Base-by-base conservation (phyloP, 148 eudicot species). In the Dianthus caryophyllus region DNA sequence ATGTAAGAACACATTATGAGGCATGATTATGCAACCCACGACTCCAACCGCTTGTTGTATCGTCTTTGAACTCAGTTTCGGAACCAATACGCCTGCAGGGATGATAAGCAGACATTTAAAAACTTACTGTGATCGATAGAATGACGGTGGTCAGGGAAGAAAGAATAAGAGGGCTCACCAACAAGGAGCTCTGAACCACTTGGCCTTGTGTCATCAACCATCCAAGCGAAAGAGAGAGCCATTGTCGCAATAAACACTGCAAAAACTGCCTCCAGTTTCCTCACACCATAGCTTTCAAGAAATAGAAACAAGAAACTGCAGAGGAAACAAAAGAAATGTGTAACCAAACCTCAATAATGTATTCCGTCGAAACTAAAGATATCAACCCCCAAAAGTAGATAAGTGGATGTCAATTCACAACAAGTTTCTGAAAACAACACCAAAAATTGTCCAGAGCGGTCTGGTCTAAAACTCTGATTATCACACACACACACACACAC, bases 171-270 rank as follows among this genome's bases (percentile, higher is more conserved):
- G 27, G 50, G 30, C 18, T 74, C 65, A 88, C 97, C 97, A 71
- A 80, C 55, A 17, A 90, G 61, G 69, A 90, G 91, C 65, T 90
- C 91, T 55, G 73, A 80, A 60, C 86, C 86, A 69, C 82, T 84
- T 20, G 97, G 97, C 74, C 78, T 83, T 27, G 97, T 76, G 59
- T 90, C 95, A 60, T 77, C 83, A 74, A 90, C 88, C 97, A 90
- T 90, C 91, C 91, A 90, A 17, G 97, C 91, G 77, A 90, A 90
- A 51, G 97, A 82, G 26, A 86, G 14, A 53, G 89, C 97, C 97
- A 90, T 90, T 24, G 85, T 85, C 63, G 86, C 67, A 33, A 90
- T 85, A 12, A 90, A 80, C 76, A 84, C 80, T 9, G 89, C 91
- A 74, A 90, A 86, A 73, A 81, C 80, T 72, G 88, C 97, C 80